phyloP scores from a whole-genome alignment of 768 basidiomycete genomes.

The Russula sp. region DNA sequence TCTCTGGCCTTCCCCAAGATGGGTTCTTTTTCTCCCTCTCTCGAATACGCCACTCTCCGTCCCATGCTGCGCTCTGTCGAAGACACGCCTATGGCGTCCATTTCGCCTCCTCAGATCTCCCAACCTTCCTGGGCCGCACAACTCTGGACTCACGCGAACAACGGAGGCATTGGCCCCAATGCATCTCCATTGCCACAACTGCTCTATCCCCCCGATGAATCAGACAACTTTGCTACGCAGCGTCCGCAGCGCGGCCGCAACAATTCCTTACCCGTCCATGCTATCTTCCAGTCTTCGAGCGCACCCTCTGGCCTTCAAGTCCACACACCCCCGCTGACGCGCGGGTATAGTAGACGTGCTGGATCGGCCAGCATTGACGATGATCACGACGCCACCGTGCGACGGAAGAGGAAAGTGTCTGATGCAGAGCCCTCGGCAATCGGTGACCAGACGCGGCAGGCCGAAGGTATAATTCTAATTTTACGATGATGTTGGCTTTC shows the following conservation, averaged over 20 bases:
- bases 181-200: slow-evolving; percentile 38
- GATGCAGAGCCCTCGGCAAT: slow-evolving; percentile 22
- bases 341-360: slow-evolving; percentile 59
- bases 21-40: slow-evolving; percentile 49
- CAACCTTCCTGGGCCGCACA: slow-evolving; percentile 63
- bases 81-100: slow-evolving; percentile 30
- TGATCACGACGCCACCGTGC: slow-evolving; percentile 69
- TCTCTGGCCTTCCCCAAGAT: slow-evolving; percentile 37
- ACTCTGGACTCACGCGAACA: slow-evolving; percentile 47
- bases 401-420: slow-evolving; percentile 41
- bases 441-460: slow-evolving; percentile 22
- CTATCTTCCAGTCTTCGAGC: slow-evolving; percentile 63
- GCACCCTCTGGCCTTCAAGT: slow-evolving; percentile 53
- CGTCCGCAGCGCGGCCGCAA: slow-evolving; percentile 32
- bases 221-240: slow-evolving; percentile 37
- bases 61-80: slow-evolving; percentile 48
- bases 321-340: slow-evolving; percentile 41
- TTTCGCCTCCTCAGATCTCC: slow-evolving; percentile 56
- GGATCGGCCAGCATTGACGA: slow-evolving; percentile 55
- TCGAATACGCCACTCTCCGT: slow-evolving; percentile 50
- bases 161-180: not conserved
- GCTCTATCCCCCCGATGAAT: slow-evolving; percentile 30
- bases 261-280: slow-evolving; percentile 42
- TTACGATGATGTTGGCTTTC: slow-evolving; percentile 18
- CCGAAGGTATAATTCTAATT: slow-evolving; percentile 16